A percentile compares a stretch with the other conserved stretches of the same genome.
Conservation (phyloP, 495 filamentous ascomycete species). For the Xylaria acuta region DNA sequence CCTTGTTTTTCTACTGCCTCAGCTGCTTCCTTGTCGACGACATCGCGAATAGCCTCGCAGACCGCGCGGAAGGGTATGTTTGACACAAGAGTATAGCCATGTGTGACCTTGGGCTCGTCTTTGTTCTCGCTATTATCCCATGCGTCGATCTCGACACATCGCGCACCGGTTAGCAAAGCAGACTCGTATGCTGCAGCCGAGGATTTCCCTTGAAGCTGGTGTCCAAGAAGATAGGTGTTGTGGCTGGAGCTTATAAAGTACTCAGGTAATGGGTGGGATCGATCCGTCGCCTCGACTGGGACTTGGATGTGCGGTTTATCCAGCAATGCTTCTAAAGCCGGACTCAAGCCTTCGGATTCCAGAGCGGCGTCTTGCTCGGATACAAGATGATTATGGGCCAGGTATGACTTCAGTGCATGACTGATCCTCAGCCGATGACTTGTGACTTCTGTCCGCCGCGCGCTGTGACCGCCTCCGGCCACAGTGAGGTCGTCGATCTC, state of each 20-base stretch:
- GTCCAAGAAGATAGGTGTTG: slow-evolving; percentile 61
- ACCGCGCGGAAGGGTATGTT: slow-evolving; percentile 60
- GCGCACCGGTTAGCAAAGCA: slow-evolving; percentile 54
- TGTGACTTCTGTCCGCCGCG: slow-evolving; percentile 43
- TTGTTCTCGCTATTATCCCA: slow-evolving; percentile 58
- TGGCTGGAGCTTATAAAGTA: slow-evolving; percentile 61
- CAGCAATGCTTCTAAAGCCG: slow-evolving; percentile 45
- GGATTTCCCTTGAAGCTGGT: slow-evolving; percentile 59
- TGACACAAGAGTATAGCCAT: slow-evolving; percentile 62
- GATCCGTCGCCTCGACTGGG: slow-evolving; percentile 48
- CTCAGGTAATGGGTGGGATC: slow-evolving; percentile 56
- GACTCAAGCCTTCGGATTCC: slow-evolving; percentile 39
- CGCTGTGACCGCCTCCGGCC: slow-evolving; percentile 56
- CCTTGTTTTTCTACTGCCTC: slow-evolving; percentile 39
- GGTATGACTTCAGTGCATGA: slow-evolving; percentile 52
- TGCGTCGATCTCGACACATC: slow-evolving; percentile 65
- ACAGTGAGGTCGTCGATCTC: slow-evolving; percentile 51
- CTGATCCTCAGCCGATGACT: slow-evolving; percentile 54
- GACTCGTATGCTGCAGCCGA: slow-evolving; percentile 54
- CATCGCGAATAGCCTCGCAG: slow-evolving; percentile 58
- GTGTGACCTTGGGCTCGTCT: slow-evolving; percentile 62
- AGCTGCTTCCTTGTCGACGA: slow-evolving; percentile 51
- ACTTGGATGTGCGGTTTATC: slow-evolving; percentile 53
- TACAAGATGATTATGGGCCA: slow-evolving; percentile 47
- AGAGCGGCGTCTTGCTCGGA: slow-evolving; percentile 41